Conservation (phyloP, 495 filamentous ascomycete genomes). For the Staphylotrichum tortipilum region DNA sequence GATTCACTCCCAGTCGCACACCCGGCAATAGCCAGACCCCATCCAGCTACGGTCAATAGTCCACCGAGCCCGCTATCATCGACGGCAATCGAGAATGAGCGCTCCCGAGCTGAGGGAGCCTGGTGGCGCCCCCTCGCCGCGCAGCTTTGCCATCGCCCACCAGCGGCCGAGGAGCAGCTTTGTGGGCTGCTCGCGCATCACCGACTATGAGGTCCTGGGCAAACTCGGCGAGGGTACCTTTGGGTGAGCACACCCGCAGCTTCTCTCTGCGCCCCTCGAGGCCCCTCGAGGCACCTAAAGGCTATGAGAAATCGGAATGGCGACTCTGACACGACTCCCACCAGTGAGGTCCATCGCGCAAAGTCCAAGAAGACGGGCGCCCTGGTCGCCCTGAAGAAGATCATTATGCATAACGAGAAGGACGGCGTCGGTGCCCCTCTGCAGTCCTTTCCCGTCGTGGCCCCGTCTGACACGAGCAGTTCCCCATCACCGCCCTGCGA, state of each 20-base stretch:
- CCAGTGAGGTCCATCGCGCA: slow-evolving; percentile 85
- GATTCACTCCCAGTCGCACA: too few species aligned
- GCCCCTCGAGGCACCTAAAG: too few species aligned
- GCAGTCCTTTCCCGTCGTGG: not conserved
- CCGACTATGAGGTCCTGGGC: slow-evolving; percentile 75
- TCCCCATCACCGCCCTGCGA: slow-evolving; percentile 69
- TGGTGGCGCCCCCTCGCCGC: slow-evolving; percentile 27
- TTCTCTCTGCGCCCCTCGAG: too few species aligned
- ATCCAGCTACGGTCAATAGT: too few species aligned
- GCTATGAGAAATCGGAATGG: too few species aligned
- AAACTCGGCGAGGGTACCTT: slow-evolving; percentile 98
- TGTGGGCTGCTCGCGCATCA: slow-evolving; percentile 76
- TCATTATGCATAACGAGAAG: slow-evolving; percentile 78
- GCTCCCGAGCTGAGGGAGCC: slow-evolving; percentile 9
- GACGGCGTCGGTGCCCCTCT: slow-evolving; percentile 52
- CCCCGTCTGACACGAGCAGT: slow-evolving; percentile 30
- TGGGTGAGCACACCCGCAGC: too few species aligned
- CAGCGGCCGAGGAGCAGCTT: slow-evolving; percentile 49
- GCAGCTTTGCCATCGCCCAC: slow-evolving; percentile 37
- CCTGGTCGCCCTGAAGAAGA: slow-evolving; percentile 88
- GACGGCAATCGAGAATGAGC: slow-evolving; percentile 20
- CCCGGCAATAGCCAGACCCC: too few species aligned
- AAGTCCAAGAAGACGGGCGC: slow-evolving; percentile 61
- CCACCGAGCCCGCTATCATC: too few species aligned
- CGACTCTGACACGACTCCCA: slow-evolving; percentile 11